Conservation (phyloP, 1,139 yeast species). For the Blastobotrys buckinghamii region DNA sequence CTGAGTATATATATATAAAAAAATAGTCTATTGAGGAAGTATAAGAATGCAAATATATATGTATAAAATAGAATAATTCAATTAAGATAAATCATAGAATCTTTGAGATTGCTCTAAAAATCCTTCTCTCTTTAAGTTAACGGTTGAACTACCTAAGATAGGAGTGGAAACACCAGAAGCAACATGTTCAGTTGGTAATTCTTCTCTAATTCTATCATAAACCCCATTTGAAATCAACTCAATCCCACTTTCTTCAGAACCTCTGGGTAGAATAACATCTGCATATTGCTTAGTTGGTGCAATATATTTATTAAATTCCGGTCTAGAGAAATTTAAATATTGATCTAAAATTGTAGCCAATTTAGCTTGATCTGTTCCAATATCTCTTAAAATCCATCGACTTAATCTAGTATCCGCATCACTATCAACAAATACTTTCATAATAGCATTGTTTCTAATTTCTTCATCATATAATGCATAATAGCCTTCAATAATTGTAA, state of each 20-base stretch:
- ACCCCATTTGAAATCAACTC: slow-evolving; percentile 73
- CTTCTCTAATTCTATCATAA: slow-evolving; percentile 36
- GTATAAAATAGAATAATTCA: neutral
- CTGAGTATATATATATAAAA: neutral
- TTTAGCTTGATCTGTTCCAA: slow-evolving; percentile 25
- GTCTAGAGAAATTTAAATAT: slow-evolving; percentile 62
- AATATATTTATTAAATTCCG: slow-evolving; percentile 71
- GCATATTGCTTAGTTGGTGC: slow-evolving; percentile 69
- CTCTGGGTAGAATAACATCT: slow-evolving; percentile 75
- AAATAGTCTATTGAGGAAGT: neutral
- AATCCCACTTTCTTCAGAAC: slow-evolving; percentile 54
- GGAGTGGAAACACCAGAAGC: slow-evolving; percentile 10
- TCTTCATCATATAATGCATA: slow-evolving; percentile 68
- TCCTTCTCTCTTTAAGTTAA: slow-evolving; percentile 19
- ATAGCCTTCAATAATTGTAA: slow-evolving; percentile 66
- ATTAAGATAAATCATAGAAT: slow-evolving; percentile 18
- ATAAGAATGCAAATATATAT: neutral
- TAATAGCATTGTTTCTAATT: slow-evolving; percentile 52
- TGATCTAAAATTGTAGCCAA: slow-evolving; percentile 49
- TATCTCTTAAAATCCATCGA: slow-evolving; percentile 50
- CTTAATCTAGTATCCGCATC: slow-evolving; percentile 82
- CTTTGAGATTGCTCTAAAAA: slow-evolving; percentile 21
- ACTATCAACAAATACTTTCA: slow-evolving; percentile 75
- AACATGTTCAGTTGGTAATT: slow-evolving; percentile 9
- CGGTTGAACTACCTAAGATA: slow-evolving; percentile 3